phyloP scores from a whole-genome alignment of 164 flowering plant species.

The Piper betle region DNA sequence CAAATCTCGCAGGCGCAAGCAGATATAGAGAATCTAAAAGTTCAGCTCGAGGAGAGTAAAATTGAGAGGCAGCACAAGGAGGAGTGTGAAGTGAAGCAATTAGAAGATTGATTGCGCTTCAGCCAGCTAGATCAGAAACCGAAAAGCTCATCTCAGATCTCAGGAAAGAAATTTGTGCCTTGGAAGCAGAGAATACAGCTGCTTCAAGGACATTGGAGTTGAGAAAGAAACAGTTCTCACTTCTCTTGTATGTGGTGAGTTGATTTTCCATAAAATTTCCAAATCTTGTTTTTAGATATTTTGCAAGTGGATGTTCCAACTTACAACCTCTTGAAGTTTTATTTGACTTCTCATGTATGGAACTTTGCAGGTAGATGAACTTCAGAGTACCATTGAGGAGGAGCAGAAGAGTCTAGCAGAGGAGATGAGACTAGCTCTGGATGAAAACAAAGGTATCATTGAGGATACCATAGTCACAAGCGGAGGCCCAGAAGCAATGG shows the following conservation, averaged over 20 bases:
- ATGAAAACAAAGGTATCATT: constrained; percentile 43
- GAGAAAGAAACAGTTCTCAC: constrained; percentile 90
- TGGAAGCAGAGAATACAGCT: constrained; percentile 82
- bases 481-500: constrained; percentile 3
- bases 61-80: constrained; percentile 90
- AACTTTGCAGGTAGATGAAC: constrained; percentile 76
- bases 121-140: constrained; percentile 78
- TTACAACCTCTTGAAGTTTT: not conserved
- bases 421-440: constrained; percentile 56
- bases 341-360: not conserved
- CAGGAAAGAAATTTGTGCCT: constrained; percentile 57
- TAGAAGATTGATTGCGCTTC: constrained; percentile 55
- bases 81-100: constrained; percentile 94
- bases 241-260: constrained; percentile 78
- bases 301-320: not conserved
- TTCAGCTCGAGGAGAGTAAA: constrained; percentile 75
- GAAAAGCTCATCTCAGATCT: constrained; percentile 54
- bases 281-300: no score
- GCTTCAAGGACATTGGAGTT: constrained; percentile 79
- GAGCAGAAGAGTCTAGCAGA: constrained; percentile 80
- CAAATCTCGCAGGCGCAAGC: constrained; percentile 58
- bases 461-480: constrained; percentile 58
- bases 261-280: not conserved
- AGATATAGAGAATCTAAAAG: constrained; percentile 82
- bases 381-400: constrained; percentile 87